These are phyloP conservation scores for Aspergillus alliaceus DNA, from an alignment of 2,329 filamentous ascomycete species.

Conservation along the genomic window DNA sequence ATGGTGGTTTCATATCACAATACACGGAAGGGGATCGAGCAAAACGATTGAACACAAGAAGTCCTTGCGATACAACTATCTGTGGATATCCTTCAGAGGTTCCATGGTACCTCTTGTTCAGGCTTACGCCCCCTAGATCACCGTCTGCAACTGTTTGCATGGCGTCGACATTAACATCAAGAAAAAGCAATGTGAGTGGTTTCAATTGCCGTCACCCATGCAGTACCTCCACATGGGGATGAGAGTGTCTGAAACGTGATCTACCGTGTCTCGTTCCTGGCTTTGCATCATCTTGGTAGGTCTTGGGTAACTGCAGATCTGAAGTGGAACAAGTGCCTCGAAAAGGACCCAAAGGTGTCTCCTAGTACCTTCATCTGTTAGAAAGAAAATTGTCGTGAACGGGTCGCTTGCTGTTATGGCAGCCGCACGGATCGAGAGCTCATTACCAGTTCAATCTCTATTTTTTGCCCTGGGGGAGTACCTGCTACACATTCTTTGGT, in stretches of 20 bases:
- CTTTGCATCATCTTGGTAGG: slow-evolving; percentile 17
- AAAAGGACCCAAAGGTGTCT: slow-evolving; percentile 14
- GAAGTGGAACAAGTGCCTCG: slow-evolving; percentile 35
- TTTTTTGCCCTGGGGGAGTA: slow-evolving; percentile 11
- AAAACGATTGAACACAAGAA: neutral
- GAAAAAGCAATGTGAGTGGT: slow-evolving; percentile 9
- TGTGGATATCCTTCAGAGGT: slow-evolving; percentile 12
- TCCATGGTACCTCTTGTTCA: slow-evolving; percentile 4
- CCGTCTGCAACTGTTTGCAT: slow-evolving; percentile 31
- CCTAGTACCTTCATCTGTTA: neutral
- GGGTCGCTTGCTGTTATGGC: neutral
- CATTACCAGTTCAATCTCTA: slow-evolving; percentile 12
- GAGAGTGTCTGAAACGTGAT: slow-evolving; percentile 26
- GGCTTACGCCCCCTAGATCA: slow-evolving; percentile 15
- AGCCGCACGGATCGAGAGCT: slow-evolving; percentile 5
- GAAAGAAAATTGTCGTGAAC: neutral
- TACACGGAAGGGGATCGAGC: neutral
- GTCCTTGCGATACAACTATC: slow-evolving; percentile 8
- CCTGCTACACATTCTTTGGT: slow-evolving; percentile 16
- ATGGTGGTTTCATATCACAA: slow-evolving; percentile 4
- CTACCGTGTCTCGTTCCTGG: slow-evolving; percentile 19
- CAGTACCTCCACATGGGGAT: slow-evolving; percentile 32
- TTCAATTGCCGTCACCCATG: slow-evolving; percentile 16
- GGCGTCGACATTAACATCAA: slow-evolving; percentile 13
- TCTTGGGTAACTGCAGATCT: slow-evolving; percentile 30